Percentiles rank a stretch among this genome's conserved stretches.
These are phyloP conservation scores for Coccomyxa sp. DNA, from an alignment of 139 green algal genomes.

Conservation along the genomic window DNA sequence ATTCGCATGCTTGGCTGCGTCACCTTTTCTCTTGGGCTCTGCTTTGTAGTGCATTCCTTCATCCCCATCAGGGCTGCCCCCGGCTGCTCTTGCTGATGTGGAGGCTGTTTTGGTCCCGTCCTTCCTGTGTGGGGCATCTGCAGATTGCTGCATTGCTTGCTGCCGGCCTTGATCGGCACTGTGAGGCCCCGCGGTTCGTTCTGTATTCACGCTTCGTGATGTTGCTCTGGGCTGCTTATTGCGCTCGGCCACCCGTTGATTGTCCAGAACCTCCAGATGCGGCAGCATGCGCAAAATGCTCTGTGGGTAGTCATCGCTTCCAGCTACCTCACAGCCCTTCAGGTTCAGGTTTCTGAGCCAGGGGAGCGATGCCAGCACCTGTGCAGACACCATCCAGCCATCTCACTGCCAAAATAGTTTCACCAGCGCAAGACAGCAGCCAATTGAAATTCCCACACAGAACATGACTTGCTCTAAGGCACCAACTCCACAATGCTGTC, in stretches of 20 bases:
- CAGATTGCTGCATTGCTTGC: no score
- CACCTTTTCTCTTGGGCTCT: no score
- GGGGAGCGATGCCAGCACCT: slow-evolving; percentile 27
- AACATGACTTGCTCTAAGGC: not conserved
- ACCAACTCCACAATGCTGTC: not conserved
- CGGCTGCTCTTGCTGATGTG: no score
- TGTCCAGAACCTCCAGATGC: slow-evolving; percentile 33
- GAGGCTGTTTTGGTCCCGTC: no score
- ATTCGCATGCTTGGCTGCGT: no score
- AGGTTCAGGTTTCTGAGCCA: slow-evolving; percentile 23
- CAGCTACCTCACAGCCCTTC: slow-evolving; percentile 25
- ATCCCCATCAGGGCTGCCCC: no score
- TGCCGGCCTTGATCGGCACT: no score
- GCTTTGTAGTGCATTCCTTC: no score
- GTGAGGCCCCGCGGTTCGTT: no score
- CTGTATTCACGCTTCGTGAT: no score
- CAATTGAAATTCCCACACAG: not conserved
- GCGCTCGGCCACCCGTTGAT: slow-evolving; percentile 10
- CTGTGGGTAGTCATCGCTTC: slow-evolving; percentile 7
- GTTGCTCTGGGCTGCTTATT: no score
- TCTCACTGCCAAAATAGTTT: not conserved
- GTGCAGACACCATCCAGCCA: not conserved
- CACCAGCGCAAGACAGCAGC: not conserved
- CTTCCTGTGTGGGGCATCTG: no score
- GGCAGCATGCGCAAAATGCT: slow-evolving; percentile 15